Percentiles rank a stretch among this genome's conserved stretches.
phyloP scores from a whole-genome alignment of 192 early-diverging fungal genomes.

The Linnemannia elongata region DNA sequence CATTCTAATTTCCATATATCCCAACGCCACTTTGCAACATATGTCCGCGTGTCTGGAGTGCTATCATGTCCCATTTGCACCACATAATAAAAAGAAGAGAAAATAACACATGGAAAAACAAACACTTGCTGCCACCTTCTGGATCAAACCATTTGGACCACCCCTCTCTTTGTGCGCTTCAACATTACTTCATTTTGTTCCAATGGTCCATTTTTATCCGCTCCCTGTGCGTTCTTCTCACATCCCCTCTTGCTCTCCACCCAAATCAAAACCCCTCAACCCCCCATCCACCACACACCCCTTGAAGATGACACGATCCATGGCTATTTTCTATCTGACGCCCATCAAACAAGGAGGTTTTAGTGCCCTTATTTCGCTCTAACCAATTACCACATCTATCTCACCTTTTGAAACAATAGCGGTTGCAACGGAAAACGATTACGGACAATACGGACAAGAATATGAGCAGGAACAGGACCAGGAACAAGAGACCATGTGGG shows the following conservation, averaged over 20 bases:
- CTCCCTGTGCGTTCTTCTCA: not conserved
- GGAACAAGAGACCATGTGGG: slow-evolving; percentile 6
- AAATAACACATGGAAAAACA: not conserved
- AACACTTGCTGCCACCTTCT: not conserved
- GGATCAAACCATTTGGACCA: not conserved
- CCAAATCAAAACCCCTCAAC: not conserved
- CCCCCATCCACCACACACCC: not conserved
- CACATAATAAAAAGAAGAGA: not conserved
- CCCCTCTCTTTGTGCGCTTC: not conserved
- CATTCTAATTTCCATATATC: not conserved
- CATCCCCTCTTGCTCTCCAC: not conserved
- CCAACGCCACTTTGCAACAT: not conserved
- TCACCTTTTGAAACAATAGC: not conserved
- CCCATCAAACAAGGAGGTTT: not conserved
- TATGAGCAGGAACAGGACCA: not conserved
- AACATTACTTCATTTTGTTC: not conserved
- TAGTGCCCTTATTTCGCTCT: not conserved
- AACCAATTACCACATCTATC: not conserved
- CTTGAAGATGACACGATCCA: not conserved
- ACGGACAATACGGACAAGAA: not conserved
- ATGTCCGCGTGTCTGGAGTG: not conserved
- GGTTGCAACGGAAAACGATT: slow-evolving; percentile 6
- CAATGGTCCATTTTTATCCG: not conserved
- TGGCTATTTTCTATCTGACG: not conserved
- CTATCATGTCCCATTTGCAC: not conserved